Evolutionary conservation across 169 alveolate species (phyloP).

Genomic region (Eimeria maxima): DNA sequence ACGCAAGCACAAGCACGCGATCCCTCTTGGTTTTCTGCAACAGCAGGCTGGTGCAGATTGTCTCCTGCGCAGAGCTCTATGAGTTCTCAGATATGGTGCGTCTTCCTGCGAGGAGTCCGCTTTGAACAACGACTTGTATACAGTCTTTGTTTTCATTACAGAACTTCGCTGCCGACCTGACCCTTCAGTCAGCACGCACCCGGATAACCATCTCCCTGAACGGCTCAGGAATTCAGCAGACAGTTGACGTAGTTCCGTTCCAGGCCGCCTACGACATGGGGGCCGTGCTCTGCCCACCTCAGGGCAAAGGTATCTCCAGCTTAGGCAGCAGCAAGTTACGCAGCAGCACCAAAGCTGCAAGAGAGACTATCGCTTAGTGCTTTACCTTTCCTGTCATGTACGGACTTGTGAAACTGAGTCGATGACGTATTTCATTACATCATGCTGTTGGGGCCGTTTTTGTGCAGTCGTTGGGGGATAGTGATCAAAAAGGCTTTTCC

Average conservation of each 20-base stretch:
- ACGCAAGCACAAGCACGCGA: neutral
- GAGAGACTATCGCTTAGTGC: neutral
- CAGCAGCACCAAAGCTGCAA: neutral
- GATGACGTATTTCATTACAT: neutral
- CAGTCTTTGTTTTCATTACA: neutral
- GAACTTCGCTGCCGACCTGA: constrained; percentile 51
- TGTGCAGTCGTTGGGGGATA: neutral
- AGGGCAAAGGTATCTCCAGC: constrained; percentile 44
- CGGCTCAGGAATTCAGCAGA: constrained; percentile 55
- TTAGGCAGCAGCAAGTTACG: neutral
- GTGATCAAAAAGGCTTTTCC: neutral
- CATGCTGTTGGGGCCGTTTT: neutral
- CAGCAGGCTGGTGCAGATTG: neutral
- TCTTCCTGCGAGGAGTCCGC: neutral
- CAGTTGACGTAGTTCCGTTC: constrained; percentile 62
- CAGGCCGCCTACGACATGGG: constrained; percentile 72
- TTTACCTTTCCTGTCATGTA: neutral
- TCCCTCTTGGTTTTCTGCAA: neutral
- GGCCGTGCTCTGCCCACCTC: constrained; percentile 60
- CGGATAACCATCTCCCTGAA: constrained; percentile 47
- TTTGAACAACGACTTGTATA: neutral
- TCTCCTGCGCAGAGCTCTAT: neutral
- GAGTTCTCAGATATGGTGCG: neutral
- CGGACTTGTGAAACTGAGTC: neutral
- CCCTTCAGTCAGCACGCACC: constrained; percentile 56